phyloP scores from a whole-genome alignment of 1,284 basidiomycete genomes.

The Ganoderma sinense region DNA sequence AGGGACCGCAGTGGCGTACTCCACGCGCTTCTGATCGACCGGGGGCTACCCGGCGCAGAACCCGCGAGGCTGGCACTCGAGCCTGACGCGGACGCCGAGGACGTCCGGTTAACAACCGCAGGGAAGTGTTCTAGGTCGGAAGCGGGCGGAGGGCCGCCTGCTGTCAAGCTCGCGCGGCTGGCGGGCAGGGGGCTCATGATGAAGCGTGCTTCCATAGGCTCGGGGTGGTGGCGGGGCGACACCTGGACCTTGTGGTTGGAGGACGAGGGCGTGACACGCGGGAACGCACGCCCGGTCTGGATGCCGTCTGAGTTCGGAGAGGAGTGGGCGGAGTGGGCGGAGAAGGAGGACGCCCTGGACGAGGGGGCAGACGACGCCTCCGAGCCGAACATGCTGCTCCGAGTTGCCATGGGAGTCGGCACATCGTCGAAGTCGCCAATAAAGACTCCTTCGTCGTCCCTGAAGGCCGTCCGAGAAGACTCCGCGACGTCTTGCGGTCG shows the following conservation, averaged over 20 bases:
- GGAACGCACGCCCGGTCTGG: constrained; percentile 24
- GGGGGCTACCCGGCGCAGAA: constrained; percentile 35
- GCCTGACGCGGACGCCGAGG: constrained; percentile 28
- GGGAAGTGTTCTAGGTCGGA: constrained; percentile 35
- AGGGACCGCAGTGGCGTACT: constrained; percentile 37
- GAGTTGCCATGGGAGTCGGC: constrained; percentile 34
- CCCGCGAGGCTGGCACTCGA: constrained; percentile 16
- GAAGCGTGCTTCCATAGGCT: constrained; percentile 46
- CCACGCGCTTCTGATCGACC: constrained; percentile 42
- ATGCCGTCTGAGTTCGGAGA: constrained; percentile 23
- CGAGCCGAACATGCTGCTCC: constrained; percentile 30
- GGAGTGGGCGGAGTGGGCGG: constrained; percentile 24
- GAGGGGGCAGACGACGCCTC: constrained; percentile 19
- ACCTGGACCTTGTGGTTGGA: constrained; percentile 44
- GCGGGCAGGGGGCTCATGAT: constrained; percentile 26
- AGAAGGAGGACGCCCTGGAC: constrained; percentile 29
- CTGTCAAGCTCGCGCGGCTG: constrained; percentile 16
- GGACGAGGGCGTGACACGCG: constrained; percentile 32
- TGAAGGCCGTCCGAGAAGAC: constrained; percentile 5
- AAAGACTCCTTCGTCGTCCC: constrained; percentile 62
- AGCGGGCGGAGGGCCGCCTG: constrained; percentile 9
- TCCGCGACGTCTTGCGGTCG: constrained; percentile 16
- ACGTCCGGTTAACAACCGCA: constrained; percentile 31
- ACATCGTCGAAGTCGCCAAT: constrained; percentile 63
- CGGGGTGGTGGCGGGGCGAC: constrained; percentile 44